Evolutionary conservation across 768 basidiomycete species (phyloP), one percentile per base, ranked within the genome.

Genomic region (Saitozyma sp.): DNA sequence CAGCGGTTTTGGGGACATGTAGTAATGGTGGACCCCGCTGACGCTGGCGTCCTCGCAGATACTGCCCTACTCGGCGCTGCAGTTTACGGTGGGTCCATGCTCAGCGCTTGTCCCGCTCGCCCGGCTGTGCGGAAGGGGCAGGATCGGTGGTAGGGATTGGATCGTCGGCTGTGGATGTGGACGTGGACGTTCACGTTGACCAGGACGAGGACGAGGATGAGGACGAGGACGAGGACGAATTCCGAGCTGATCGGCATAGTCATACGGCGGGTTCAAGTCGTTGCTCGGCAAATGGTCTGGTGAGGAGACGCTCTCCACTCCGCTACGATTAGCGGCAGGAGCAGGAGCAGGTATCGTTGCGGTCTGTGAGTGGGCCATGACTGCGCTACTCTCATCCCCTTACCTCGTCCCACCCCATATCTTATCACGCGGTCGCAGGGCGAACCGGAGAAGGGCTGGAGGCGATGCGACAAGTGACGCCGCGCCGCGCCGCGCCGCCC

Each of bases 291-390:
- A 87, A 83, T 87, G 82, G 89, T 95, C 80, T 87, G 89, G 92
- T 13, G 82, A 86, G 11, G 87, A 82, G 74, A 84, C 88, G 67
- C 84, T 99, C 16, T 92, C 96, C 80, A 97, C 94, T 49, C 90
- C 89, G 1, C 88, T 89, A 66, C 85, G 95, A 59, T 82, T 99
- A 48, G 82, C 86, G 1, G 88, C 90, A 58, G 95, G 95, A 65
- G 92, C 92, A 17, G 81, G 95, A 11, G 95, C 95, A 54, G 95
- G 95, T 37, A 90, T 98, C 65, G 89, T 90, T 9, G 93, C 92
- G 63, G 95, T 99, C 65, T 90, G 92, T 92, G 73, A 75, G 90
- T 85, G 10, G n/a, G 13, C 2, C 13, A 46, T 11, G 45, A 46
- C 29, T 29, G 29, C 29, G 29, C 29, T 29, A 2, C 29, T 29